Evolutionary conservation across 2,329 filamentous ascomycete species (phyloP), one percentile per base, ranked within the genome.

Genomic region (Zelopaecilomyces penicillatus): DNA sequence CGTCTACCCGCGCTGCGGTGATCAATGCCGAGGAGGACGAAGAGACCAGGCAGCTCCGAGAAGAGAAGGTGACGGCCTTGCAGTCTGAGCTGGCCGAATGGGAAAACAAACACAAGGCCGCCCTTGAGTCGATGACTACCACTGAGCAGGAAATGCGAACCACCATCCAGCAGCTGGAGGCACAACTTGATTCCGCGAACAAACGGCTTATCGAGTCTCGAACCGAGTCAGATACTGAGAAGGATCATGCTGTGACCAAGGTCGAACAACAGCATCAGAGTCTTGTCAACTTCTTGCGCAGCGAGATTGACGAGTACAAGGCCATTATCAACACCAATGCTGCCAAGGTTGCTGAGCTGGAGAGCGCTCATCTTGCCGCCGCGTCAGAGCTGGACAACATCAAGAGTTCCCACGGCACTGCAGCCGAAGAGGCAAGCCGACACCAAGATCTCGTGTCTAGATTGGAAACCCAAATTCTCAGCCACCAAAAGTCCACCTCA

Each of bases 281-380:
- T 32, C 66, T 82, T 39, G 67, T 86, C 31, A 67, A 71, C 32
- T 71, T 71, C 37, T 66, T 96, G 36, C 84, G 85, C 50, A 74
- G 67, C 47, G 83, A 95, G 59, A 83, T 96, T 43, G 81, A 90
- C 42, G 82, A 88, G 58, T 89, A 95, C 66, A 90, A 86, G 66
- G 68, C 75, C 4, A 78, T 85, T 33, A 83, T 94, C 54, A 75
- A 76, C 50, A 74, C 70, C 52, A 87, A 90, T 55, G 71, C 80
- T 9, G 61, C 75, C 34, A 86, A 82, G 55, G 81, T 95, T 30
- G 73, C 80, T 3, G 78, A 85, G 52, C 73, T 95, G 10, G 88
- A 95, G 63, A 68, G 82, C 51, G 78, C 83, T 4, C 84, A 94
- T 58, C 64, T 75, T 30, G 73, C 75, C 28, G 77, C 85, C 41